These are phyloP conservation scores for Globisporangium apiculatum DNA, from an alignment of 352 stramenopile species.

Conservation along the genomic window DNA sequence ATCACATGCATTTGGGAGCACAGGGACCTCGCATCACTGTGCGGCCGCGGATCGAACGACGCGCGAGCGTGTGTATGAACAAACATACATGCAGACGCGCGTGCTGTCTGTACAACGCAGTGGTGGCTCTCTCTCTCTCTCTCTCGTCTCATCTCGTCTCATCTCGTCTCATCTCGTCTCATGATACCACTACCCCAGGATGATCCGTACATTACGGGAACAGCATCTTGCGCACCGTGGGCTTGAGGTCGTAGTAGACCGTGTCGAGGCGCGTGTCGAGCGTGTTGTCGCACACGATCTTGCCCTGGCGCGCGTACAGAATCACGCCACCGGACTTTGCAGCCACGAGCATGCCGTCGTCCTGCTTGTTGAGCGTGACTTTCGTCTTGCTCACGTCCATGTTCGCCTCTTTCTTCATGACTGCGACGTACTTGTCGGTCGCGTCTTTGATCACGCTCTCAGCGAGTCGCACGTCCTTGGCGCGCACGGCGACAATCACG, in stretches of 20 bases:
- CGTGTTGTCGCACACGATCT: conserved; percentile 98
- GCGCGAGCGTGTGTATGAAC: too few species aligned
- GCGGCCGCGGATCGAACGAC: neutral
- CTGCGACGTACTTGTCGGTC: conserved; percentile 72
- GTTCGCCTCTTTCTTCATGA: conserved; percentile 88
- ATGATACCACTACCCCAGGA: conserved; percentile 15
- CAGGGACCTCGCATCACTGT: conserved; percentile 9
- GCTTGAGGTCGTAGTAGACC: conserved; percentile 82
- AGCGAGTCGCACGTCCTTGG: conserved; percentile 86
- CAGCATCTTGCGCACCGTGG: conserved; percentile 68
- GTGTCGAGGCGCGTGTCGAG: conserved; percentile 87
- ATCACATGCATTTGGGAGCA: conserved; percentile 1
- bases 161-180: conserved; percentile 17
- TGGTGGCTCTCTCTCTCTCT: too few species aligned
- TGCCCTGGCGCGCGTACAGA: conserved; percentile 87
- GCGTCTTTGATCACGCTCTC: conserved; percentile 86
- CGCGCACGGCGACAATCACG: conserved; percentile 89
- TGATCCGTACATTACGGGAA: conserved; percentile 26
- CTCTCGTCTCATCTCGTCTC: conserved; percentile 7
- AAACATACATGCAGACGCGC: neutral
- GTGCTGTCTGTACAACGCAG: neutral
- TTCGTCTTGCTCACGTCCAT: conserved; percentile 88
- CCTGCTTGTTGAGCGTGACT: conserved; percentile 86
- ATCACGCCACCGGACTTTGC: conserved; percentile 78
- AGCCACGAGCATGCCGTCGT: conserved; percentile 78